phyloP scores from a whole-genome alignment of 2,329 filamentous ascomycete species.

The Plectosphaerella plurivora region DNA sequence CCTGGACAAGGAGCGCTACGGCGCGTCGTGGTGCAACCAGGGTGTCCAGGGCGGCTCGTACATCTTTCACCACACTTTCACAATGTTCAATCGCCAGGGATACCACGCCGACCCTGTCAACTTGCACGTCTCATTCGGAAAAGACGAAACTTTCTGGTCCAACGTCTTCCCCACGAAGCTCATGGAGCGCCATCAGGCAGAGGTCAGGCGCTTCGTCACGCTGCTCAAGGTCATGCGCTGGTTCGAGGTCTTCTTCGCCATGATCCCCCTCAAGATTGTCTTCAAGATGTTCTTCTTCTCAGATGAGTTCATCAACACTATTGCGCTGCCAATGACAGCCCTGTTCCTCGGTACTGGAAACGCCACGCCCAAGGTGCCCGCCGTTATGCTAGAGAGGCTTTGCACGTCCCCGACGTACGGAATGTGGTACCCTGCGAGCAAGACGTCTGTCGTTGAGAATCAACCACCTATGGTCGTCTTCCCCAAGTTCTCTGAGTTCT shows the following conservation, averaged over 20 bases:
- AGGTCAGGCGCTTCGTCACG: constrained; percentile 47
- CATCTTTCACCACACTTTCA: constrained; percentile 61
- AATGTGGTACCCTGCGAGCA: constrained; percentile 49
- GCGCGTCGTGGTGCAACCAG: constrained; percentile 60
- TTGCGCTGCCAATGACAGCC: constrained; percentile 48
- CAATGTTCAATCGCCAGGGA: constrained; percentile 54
- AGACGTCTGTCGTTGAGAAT: constrained; percentile 43
- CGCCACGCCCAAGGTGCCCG: constrained; percentile 62
- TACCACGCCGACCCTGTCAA: constrained; percentile 44
- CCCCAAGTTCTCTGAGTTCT: constrained; percentile 54
- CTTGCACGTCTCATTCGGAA: constrained; percentile 57
- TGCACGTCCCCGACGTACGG: constrained; percentile 47
- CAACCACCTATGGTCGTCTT: constrained; percentile 60
- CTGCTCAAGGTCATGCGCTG: constrained; percentile 50
- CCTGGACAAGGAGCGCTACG: constrained; percentile 51
- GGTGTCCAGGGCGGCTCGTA: constrained; percentile 55
- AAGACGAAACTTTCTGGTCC: constrained; percentile 55
- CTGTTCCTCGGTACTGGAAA: constrained; percentile 66
- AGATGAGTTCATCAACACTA: constrained; percentile 62
- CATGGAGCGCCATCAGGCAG: constrained; percentile 45
- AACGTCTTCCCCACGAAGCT: constrained; percentile 57
- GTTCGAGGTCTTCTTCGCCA: constrained; percentile 50
- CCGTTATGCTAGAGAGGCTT: constrained; percentile 55
- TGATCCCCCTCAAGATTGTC: constrained; percentile 56
- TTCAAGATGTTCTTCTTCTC: constrained; percentile 62